Evolutionary conservation across 257 asterid species (phyloP).

Genomic region (Rubia yunnanensis): DNA sequence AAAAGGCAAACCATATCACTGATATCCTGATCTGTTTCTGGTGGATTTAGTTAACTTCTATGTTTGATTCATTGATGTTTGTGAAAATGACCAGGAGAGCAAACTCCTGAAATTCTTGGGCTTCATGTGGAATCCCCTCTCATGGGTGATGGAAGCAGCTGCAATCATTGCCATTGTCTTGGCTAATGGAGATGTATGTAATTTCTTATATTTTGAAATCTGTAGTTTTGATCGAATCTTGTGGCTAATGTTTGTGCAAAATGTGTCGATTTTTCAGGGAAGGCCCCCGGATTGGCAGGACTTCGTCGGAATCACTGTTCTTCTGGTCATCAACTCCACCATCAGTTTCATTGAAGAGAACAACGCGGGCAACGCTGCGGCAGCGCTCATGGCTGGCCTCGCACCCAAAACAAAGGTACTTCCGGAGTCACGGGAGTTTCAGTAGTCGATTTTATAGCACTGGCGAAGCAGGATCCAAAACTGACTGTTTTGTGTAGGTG

Average conservation of each 20-base stretch:
- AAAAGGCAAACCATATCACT: conserved; percentile 24
- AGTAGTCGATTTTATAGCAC: no score
- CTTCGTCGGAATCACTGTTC: conserved; percentile 41
- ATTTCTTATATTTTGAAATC: no score
- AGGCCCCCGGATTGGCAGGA: conserved; percentile 51
- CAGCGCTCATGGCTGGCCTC: conserved; percentile 69
- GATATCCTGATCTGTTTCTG: background rate
- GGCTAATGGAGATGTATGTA: conserved; percentile 63
- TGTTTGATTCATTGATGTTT: background rate
- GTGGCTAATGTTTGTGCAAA: background rate
- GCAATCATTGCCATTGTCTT: conserved; percentile 58
- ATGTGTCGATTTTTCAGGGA: conserved; percentile 15
- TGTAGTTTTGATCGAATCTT: background rate
- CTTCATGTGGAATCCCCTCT: conserved; percentile 74
- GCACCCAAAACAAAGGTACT: conserved; percentile 65
- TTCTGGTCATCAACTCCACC: conserved; percentile 56
- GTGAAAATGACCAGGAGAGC: conserved; percentile 35
- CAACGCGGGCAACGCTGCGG: conserved; percentile 75
- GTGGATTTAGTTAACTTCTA: background rate
- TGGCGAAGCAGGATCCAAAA: no score
- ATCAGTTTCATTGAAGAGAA: conserved; percentile 66
- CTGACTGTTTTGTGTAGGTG: conserved; percentile 30
- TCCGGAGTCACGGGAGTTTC: no score
- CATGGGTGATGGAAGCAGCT: conserved; percentile 85
- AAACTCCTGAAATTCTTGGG: conserved; percentile 62